Percentiles rank a stretch among this genome's conserved stretches.
These are phyloP conservation scores for Cryptococcus sp. DNA, from an alignment of 1,284 basidiomycete genomes.

Conservation along the genomic window DNA sequence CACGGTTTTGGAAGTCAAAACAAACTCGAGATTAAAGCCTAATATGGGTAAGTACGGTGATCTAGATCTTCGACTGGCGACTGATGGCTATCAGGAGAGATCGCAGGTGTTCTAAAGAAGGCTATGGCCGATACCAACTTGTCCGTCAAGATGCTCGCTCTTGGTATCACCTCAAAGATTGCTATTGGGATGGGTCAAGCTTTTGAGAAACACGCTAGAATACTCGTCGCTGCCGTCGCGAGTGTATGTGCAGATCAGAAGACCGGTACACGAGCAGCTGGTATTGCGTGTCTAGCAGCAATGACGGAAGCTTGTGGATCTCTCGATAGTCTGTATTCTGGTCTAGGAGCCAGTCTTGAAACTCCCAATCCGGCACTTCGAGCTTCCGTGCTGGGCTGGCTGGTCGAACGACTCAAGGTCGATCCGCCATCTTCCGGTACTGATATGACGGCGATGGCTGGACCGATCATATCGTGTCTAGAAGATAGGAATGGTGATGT, in stretches of 20 bases:
- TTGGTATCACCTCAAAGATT: conserved; percentile 85
- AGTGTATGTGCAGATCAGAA: conserved; percentile 92
- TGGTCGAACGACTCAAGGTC: conserved; percentile 51
- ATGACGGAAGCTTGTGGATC: conserved; percentile 82
- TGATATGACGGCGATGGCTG: conserved; percentile 72
- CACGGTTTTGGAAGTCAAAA: conserved; percentile 76
- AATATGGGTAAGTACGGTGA: conserved; percentile 64
- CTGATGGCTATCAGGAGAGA: conserved; percentile 62
- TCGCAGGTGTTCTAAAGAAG: conserved; percentile 79
- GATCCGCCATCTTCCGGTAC: conserved; percentile 51
- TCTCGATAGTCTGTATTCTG: conserved; percentile 72
- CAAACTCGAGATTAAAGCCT: conserved; percentile 87
- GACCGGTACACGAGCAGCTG: conserved; percentile 74
- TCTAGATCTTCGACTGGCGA: neutral
- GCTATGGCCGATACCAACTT: conserved; percentile 91
- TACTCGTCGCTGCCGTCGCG: conserved; percentile 72
- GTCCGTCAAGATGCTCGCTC: conserved; percentile 80
- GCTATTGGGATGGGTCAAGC: conserved; percentile 91
- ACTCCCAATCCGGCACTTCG: conserved; percentile 83
- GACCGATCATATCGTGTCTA: conserved; percentile 70
- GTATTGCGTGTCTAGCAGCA: conserved; percentile 69
- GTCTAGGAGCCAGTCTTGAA: conserved; percentile 76
- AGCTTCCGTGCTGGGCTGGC: conserved; percentile 77
- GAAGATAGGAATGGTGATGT: conserved; percentile 92
- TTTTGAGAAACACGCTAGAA: conserved; percentile 82